phyloP scores from a whole-genome alignment of 2,329 filamentous ascomycete genomes.

The Neurospora sp. region DNA sequence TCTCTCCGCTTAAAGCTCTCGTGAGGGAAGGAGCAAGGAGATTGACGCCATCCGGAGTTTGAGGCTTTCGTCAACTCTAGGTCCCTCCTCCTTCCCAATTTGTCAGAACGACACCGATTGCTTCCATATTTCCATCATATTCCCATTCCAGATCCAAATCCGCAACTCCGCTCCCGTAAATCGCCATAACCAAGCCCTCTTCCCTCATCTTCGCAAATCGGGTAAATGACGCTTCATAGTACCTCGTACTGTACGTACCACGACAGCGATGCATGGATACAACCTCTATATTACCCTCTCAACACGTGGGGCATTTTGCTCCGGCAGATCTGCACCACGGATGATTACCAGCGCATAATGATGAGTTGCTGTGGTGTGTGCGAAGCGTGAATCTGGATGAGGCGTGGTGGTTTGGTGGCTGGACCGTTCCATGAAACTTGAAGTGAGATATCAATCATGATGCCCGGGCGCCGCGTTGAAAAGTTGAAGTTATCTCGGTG shows the following conservation, averaged over 20 bases:
- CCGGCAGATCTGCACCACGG: background rate
- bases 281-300: background rate
- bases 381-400: background rate
- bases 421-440: no score
- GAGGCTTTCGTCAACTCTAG: background rate
- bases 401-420: background rate
- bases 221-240: background rate
- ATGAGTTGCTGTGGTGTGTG: background rate
- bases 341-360: background rate
- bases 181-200: background rate
- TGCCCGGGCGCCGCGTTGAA: background rate
- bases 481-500: background rate
- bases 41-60: background rate
- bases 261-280: background rate
- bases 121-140: background rate
- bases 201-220: background rate
- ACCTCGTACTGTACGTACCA: background rate
- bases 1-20: background rate
- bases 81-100: background rate
- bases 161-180: background rate
- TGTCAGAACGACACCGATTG: background rate
- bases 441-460: background rate
- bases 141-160: background rate
- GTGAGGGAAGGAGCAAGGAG: background rate
- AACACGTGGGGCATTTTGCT: background rate